These are phyloP conservation scores for Paramecium octaurelia DNA, from an alignment of 73 alveolate genomes.

Conservation along the genomic window DNA sequence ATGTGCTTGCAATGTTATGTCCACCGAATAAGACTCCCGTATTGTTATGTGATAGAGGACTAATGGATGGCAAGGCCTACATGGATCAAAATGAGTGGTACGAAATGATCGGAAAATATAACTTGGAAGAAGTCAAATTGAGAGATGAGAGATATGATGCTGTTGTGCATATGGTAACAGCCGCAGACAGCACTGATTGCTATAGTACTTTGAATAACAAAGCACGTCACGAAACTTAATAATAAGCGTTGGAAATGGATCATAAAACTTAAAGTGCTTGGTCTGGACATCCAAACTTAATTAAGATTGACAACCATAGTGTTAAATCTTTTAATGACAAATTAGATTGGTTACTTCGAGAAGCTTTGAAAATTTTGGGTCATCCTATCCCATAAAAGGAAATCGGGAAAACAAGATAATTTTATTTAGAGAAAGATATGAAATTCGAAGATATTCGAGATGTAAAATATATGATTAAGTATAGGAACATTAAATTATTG, in stretches of 20 bases:
- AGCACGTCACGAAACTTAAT: conserved; percentile 77
- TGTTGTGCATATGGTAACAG: conserved; percentile 80
- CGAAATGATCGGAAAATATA: conserved; percentile 65
- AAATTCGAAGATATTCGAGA: not conserved
- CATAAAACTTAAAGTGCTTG: conserved; percentile 67
- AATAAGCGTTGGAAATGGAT: conserved; percentile 69
- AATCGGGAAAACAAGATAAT: not conserved
- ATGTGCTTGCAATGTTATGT: not conserved
- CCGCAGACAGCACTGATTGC: conserved; percentile 80
- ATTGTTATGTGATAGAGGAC: conserved; percentile 41
- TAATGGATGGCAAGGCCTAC: conserved; percentile 35
- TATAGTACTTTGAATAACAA: conserved; percentile 63
- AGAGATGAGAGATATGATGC: conserved; percentile 79
- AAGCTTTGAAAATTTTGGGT: not conserved
- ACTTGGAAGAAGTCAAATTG: conserved; percentile 65
- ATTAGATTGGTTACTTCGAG: not conserved
- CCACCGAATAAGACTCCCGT: not conserved
- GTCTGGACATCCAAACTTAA: conserved; percentile 73
- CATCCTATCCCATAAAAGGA: not conserved
- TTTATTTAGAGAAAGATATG: not conserved
- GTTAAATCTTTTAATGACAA: not conserved
- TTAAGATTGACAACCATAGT: conserved; percentile 64
- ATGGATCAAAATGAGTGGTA: conserved; percentile 50
- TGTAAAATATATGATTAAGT: not conserved
- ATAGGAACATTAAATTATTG: not conserved